These are phyloP conservation scores for Aristolochia contorta DNA, from an alignment of 164 flowering plant species.

Conservation along the genomic window DNA sequence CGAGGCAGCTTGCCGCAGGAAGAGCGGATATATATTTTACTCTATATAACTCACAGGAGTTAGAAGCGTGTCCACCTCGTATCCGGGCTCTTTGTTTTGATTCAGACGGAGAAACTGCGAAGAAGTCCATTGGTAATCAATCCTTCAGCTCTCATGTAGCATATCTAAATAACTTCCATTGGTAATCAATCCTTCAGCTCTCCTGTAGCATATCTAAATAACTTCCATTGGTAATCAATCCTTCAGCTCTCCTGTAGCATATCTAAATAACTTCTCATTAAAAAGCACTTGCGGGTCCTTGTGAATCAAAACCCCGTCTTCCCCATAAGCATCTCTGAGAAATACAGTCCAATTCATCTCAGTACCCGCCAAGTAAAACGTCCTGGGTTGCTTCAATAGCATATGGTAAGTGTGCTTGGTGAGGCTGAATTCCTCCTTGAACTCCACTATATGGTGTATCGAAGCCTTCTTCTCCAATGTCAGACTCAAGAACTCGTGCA, in stretches of 20 bases:
- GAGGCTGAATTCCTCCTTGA: conserved; percentile 50
- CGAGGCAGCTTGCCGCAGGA: too few species aligned
- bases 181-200: background rate
- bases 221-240: conserved; percentile 3
- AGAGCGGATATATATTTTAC: too few species aligned
- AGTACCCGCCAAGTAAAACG: conserved; percentile 14
- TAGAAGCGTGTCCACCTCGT: too few species aligned
- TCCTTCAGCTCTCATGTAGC: background rate
- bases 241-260: conserved; percentile 1
- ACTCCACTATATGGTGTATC: conserved; percentile 76
- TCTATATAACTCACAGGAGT: too few species aligned
- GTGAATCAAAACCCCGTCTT: conserved; percentile 9
- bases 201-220: conserved; percentile 5
- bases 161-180: conserved; percentile 11
- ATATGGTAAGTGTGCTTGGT: conserved; percentile 75
- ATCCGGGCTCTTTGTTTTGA: too few species aligned
- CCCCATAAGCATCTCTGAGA: conserved; percentile 62
- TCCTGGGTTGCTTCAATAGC: conserved; percentile 15
- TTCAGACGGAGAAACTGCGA: too few species aligned
- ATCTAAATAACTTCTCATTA: conserved; percentile 15
- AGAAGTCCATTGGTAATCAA: too few species aligned
- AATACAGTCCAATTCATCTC: conserved; percentile 80
- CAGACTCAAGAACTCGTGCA: conserved; percentile 85
- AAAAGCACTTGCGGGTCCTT: conserved; percentile 17
- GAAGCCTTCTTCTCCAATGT: conserved; percentile 88